These are phyloP conservation scores for Camellia sinensis DNA, from an alignment of 148 eudicot species.

Conservation along the genomic window DNA sequence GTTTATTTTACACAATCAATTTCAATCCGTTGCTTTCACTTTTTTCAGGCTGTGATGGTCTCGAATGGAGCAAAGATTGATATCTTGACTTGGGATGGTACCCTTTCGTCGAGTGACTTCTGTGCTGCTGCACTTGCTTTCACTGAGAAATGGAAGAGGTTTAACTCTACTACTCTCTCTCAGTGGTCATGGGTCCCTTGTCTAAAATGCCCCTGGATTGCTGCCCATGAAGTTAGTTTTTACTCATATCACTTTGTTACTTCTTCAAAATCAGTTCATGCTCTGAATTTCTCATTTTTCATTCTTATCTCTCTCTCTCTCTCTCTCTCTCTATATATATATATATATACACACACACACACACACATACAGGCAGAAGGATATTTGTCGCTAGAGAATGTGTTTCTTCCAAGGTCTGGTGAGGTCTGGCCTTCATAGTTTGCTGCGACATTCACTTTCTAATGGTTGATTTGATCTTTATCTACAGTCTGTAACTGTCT, in stretches of 20 bases:
- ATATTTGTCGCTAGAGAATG: conserved; percentile 69
- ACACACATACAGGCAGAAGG: conserved; percentile 50
- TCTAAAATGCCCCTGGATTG: conserved; percentile 29
- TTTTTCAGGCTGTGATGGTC: conserved; percentile 8
- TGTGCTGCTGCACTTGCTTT: conserved; percentile 42
- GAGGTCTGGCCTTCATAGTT: conserved; percentile 40
- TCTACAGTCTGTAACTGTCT: neutral
- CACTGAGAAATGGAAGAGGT: conserved; percentile 54
- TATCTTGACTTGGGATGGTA: conserved; percentile 51
- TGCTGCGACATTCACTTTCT: neutral
- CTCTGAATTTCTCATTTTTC: neutral
- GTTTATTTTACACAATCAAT: neutral
- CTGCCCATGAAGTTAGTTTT: conserved; percentile 34
- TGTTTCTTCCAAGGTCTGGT: conserved; percentile 42
- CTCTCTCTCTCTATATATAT: neutral
- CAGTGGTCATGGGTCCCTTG: conserved; percentile 66
- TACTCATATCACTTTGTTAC: neutral
- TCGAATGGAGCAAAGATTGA: conserved; percentile 7
- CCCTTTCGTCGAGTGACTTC: conserved; percentile 50
- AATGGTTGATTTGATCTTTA: neutral
- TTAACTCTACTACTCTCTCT: conserved; percentile 39
- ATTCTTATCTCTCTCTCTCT: neutral
- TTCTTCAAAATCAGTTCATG: neutral
- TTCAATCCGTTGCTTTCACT: neutral
- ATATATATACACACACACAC: neutral